phyloP scores from a whole-genome alignment of 768 basidiomycete genomes.

The Phallus indusiatus region DNA sequence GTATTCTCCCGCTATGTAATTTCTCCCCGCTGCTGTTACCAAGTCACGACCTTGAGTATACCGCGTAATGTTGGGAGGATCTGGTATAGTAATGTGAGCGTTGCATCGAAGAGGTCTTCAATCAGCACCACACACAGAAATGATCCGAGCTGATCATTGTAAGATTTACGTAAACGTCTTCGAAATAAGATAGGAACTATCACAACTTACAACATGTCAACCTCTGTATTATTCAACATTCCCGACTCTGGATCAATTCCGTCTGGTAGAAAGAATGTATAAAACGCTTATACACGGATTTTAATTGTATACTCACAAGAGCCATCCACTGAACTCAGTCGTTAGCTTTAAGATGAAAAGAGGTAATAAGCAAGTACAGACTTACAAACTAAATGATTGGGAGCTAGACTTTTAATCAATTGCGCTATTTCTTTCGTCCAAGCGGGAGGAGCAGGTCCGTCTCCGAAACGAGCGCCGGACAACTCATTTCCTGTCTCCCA shows the following conservation, averaged over 20 bases:
- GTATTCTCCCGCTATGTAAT: slow-evolving; percentile 21
- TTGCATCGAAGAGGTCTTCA: neutral
- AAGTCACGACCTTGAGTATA: slow-evolving; percentile 10
- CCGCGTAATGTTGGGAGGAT: slow-evolving; percentile 15
- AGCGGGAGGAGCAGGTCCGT: slow-evolving; percentile 17
- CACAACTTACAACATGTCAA: slow-evolving; percentile 16
- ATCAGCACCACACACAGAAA: slow-evolving; percentile 6
- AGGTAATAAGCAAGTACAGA: neutral
- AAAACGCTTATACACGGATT: neutral
- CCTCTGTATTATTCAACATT: slow-evolving; percentile 7
- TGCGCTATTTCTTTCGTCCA: slow-evolving; percentile 19
- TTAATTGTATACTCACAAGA: slow-evolving; percentile 5
- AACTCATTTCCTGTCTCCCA: slow-evolving; percentile 24
- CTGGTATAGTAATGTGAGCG: neutral
- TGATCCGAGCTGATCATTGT: slow-evolving; percentile 9
- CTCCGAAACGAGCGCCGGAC: slow-evolving; percentile 16
- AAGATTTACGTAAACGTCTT: neutral
- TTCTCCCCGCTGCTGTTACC: slow-evolving; percentile 9
- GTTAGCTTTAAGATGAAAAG: neutral
- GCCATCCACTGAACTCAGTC: slow-evolving; percentile 13
- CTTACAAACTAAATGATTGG: slow-evolving; percentile 18
- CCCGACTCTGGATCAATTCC: slow-evolving; percentile 15
- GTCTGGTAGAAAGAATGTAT: slow-evolving; percentile 1
- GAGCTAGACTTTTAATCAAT: slow-evolving; percentile 20
- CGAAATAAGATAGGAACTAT: neutral